These are phyloP conservation scores for Quercus engelmannii DNA, from an alignment of 306 rosid species.

Conservation along the genomic window DNA sequence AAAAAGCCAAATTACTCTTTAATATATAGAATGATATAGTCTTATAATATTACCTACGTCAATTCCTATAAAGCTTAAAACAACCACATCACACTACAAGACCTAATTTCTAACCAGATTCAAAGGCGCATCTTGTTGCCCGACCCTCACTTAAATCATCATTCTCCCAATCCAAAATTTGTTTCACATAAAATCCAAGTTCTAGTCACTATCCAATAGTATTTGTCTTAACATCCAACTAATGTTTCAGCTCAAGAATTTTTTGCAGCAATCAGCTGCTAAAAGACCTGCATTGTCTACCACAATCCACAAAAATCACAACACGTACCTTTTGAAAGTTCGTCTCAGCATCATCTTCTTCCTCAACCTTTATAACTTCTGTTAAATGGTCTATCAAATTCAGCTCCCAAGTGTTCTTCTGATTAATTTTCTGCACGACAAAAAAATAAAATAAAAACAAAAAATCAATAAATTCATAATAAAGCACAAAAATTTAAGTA, in stretches of 20 bases:
- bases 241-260: not conserved
- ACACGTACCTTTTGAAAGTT: constrained; percentile 82
- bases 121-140: not conserved
- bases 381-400: constrained; percentile 87
- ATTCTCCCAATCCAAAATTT: not conserved
- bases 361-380: constrained; percentile 77
- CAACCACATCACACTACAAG: not conserved
- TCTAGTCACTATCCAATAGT: not conserved
- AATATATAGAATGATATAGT: not conserved
- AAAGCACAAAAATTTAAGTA: not conserved
- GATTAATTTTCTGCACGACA: constrained; percentile 85
- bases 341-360: constrained; percentile 75
- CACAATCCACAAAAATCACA: not conserved
- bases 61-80: not conserved
- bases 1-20: not conserved
- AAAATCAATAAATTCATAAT: not conserved
- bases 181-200: not conserved
- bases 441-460: not conserved
- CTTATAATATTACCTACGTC: not conserved
- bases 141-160: not conserved
- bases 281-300: not conserved
- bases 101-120: not conserved
- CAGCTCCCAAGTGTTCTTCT: constrained; percentile 95
- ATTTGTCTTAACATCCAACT: not conserved
- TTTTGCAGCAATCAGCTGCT: not conserved